phyloP scores from a whole-genome alignment of 345 rosid species.

The Sisymbrium altissimum region DNA sequence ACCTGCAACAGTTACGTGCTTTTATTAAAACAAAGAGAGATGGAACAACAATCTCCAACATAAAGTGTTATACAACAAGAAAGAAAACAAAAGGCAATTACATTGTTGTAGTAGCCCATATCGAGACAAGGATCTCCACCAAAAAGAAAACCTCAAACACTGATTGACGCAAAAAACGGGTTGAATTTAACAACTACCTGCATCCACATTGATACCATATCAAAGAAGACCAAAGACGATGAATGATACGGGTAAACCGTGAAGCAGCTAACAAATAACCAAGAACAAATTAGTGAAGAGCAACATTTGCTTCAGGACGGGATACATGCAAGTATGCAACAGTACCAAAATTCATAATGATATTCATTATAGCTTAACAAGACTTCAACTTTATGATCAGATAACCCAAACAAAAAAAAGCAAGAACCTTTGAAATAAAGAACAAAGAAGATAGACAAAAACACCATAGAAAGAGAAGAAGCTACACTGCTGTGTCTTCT shows the following conservation, averaged over 20 bases:
- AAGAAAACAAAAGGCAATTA: background rate
- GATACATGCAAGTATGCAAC: background rate
- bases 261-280: background rate
- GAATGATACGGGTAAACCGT: background rate
- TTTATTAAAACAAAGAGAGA: background rate
- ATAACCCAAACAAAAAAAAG: background rate
- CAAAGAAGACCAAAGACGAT: background rate
- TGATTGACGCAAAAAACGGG: background rate
- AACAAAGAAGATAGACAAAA: background rate
- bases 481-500: background rate
- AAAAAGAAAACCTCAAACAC: background rate
- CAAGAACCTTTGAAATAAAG: background rate
- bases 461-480: conserved; percentile 1
- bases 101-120: conserved; percentile 37
- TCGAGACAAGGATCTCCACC: conserved; percentile 13
- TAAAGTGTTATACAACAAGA: background rate
- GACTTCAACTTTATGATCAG: background rate
- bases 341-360: background rate
- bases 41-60: background rate
- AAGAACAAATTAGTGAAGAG: background rate
- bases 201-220: background rate
- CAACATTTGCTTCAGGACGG: background rate
- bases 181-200: background rate
- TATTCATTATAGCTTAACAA: background rate
- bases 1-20: conserved; percentile 37